These are phyloP conservation scores for Artemisia argyi DNA, from an alignment of 129 eudicot species.

Conservation along the genomic window DNA sequence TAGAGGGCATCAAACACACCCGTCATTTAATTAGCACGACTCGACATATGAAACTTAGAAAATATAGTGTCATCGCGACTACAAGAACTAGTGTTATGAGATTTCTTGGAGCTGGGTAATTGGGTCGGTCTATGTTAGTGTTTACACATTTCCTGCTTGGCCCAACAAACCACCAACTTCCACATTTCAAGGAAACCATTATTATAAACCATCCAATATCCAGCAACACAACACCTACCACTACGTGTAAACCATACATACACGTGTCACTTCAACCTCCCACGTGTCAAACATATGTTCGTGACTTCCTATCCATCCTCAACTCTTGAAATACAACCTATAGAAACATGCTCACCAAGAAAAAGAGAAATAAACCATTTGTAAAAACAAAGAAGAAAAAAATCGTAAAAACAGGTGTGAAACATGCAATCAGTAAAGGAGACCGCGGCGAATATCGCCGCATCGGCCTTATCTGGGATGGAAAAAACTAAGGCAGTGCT, in stretches of 20 bases:
- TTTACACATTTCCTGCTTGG: too few species aligned
- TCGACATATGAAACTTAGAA: too few species aligned
- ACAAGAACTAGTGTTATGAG: too few species aligned
- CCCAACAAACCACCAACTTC: too few species aligned
- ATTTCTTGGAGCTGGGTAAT: too few species aligned
- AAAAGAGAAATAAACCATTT: not conserved
- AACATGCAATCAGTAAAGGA: slow-evolving; percentile 50
- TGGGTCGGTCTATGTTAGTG: too few species aligned
- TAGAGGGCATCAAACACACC: too few species aligned
- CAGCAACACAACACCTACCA: too few species aligned
- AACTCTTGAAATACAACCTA: not conserved
- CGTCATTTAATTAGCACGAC: too few species aligned
- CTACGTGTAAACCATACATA: slow-evolving; percentile 9
- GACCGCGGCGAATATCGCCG: slow-evolving; percentile 62
- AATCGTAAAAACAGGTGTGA: not conserved
- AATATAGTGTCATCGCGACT: too few species aligned
- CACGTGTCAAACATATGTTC: slow-evolving; percentile 26
- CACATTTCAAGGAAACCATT: not conserved
- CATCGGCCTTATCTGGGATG: slow-evolving; percentile 63
- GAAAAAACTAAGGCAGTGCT: slow-evolving; percentile 58
- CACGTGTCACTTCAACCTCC: slow-evolving; percentile 4
- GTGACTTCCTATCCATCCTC: slow-evolving; percentile 14
- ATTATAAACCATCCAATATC: not conserved
- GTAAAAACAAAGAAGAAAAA: too few species aligned
- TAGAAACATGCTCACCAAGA: not conserved